Evolutionary conservation across 2,329 filamentous ascomycete species (phyloP), one percentile per base, ranked within the genome.

Genomic region (Exophiala sp.): DNA sequence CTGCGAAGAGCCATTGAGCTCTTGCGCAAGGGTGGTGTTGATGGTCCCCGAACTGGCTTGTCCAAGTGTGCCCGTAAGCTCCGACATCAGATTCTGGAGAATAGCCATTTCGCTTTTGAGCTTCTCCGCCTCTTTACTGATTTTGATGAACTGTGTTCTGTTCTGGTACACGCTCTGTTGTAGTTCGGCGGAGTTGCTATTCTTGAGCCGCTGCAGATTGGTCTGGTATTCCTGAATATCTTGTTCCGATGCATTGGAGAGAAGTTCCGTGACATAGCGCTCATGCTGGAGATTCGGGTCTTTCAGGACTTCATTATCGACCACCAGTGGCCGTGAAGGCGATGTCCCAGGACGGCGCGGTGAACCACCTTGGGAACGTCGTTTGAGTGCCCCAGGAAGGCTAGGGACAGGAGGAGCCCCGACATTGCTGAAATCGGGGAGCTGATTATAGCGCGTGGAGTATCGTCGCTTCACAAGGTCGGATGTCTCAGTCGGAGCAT

Each of bases 71-170:
- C 81, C 77, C 62, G 88, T 97, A 49, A 98, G 77, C 58, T 98
- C 93, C 2, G 88, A 83, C 85, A 98, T 96, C 45, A 97, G 77
- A 58, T 88, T 88, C 38, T 87, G 82, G 24, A 98, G 78, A 5
- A 87, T 87, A 45, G 88, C 81, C 93, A 98, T 97, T 68, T 98
- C 93, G 48, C 82, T 81, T 70, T 97, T 97, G 50, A 98, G 80
- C 72, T 95, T 96, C 70, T 98, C 93, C 1, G 94, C 93, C 71
- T 98, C 93, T 70, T 97, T 96, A 66, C 90, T 96, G 68, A 98
- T 97, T 69, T 95, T 95, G 75, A 98, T 97, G 65, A 98, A 98
- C 64, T 97, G 93, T 0, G 88, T 95, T 42, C 93, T 83, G 68
- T 98, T 98, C 68, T 96, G 90, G 69, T 95, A 91, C 43, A 98